Percentiles rank a stretch among this genome's conserved stretches.
phyloP scores from a whole-genome alignment of 805 yeast species.

The Hagleromyces aurorensis region DNA sequence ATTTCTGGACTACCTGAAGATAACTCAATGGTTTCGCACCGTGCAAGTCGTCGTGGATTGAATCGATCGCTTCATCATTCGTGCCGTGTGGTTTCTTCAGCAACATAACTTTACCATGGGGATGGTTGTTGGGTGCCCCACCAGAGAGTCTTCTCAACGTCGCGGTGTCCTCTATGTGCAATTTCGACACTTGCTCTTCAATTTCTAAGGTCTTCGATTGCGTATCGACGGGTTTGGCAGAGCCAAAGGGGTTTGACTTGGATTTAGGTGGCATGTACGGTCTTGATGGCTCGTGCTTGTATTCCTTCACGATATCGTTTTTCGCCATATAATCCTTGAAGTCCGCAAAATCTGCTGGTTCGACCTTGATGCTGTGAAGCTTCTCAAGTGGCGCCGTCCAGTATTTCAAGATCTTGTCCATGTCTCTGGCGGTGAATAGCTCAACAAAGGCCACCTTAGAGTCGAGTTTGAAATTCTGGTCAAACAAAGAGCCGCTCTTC shows the following conservation, averaged over 20 bases:
- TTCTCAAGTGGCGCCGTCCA: slow-evolving; percentile 31
- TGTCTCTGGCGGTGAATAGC: slow-evolving; percentile 37
- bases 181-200: slow-evolving; percentile 39
- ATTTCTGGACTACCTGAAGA: slow-evolving; percentile 21
- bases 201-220: slow-evolving; percentile 55
- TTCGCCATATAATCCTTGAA: slow-evolving; percentile 31
- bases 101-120: slow-evolving; percentile 15
- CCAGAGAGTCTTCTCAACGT: slow-evolving; percentile 23
- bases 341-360: slow-evolving; percentile 34
- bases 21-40: slow-evolving; percentile 18
- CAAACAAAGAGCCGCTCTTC: slow-evolving; percentile 41
- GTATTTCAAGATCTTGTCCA: slow-evolving; percentile 28
- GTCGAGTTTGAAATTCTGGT: slow-evolving; percentile 54
- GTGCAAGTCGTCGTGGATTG: slow-evolving; percentile 1
- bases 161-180: slow-evolving; percentile 40
- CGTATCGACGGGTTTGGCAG: slow-evolving; percentile 80
- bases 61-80: slow-evolving; percentile 5
- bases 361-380: slow-evolving; percentile 30
- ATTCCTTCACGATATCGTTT: slow-evolving; percentile 20
- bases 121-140: slow-evolving; percentile 11
- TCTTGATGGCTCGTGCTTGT: slow-evolving; percentile 20
- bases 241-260: slow-evolving; percentile 69
- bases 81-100: slow-evolving; percentile 14
- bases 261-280: slow-evolving; percentile 25
- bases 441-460: slow-evolving; percentile 36